phyloP scores from a whole-genome alignment of 345 rosid species.

The Populus deltoides region DNA sequence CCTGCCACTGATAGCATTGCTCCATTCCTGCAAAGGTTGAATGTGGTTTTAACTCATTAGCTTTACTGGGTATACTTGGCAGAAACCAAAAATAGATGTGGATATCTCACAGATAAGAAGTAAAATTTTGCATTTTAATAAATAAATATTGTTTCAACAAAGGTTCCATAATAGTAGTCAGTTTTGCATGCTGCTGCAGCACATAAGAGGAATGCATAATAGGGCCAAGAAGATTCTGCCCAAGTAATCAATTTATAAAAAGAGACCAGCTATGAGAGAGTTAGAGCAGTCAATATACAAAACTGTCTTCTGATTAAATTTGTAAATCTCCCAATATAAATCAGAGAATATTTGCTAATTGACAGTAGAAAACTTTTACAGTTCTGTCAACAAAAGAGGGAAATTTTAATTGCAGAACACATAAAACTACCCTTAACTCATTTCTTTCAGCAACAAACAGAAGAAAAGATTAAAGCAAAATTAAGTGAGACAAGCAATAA shows the following conservation, averaged over 20 bases:
- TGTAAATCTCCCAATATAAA: not conserved
- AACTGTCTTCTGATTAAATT: not conserved
- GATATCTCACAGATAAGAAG: not conserved
- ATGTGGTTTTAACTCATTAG: conserved; percentile 13
- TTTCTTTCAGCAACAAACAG: not conserved
- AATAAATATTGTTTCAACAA: not conserved
- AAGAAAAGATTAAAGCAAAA: not conserved
- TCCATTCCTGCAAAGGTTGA: conserved; percentile 55
- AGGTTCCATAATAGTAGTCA: not conserved
- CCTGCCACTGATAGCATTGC: conserved; percentile 43
- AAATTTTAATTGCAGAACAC: not conserved
- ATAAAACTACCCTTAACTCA: not conserved
- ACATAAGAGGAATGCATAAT: not conserved
- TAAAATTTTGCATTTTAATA: not conserved
- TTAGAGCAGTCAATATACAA: not conserved
- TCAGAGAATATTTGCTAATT: not conserved
- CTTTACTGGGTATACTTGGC: conserved; percentile 7
- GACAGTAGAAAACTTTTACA: not conserved
- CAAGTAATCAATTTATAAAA: not conserved
- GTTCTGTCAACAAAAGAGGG: not conserved
- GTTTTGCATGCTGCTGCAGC: not conserved
- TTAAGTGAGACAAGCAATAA: not conserved
- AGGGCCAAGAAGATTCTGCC: not conserved
- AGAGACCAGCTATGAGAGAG: not conserved
- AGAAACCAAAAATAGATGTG: not conserved